Base-by-base conservation (phyloP, 352 stramenopile species). In the Phytophthora sansomeana region DNA sequence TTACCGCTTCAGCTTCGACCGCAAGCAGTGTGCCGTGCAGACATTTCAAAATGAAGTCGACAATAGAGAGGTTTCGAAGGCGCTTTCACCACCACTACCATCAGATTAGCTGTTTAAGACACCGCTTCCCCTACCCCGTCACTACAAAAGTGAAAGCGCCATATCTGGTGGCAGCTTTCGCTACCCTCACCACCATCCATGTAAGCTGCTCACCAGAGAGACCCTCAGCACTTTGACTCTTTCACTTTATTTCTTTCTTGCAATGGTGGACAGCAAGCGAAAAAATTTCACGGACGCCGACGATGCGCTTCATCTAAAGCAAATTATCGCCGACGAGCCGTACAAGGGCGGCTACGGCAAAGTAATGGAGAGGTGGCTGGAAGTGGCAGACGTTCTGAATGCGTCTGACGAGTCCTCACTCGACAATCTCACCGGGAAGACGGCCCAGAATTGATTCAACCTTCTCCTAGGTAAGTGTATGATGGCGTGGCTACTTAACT, bases 1-100 rank as follows among this genome's bases (percentile, higher is more conserved):
- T 36, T 64, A 26, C 24, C 46, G 48, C 36, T 52, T 61, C 42
- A 53, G n/a, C 41, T 61, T 61, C 19, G 41, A 61, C 5, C 42
- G 29, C 42, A 47, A 61, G 10, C 10, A 53, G 0, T 52, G 53
- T 24, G 29, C 41, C 35, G 33, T 61, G 42, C 42, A 61, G 28
- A 41, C 36, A 21, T 35, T 68, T 68, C 19, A 73, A 16, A 0
- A 41, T 60, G n/a, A 52, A 60, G 17, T 26, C 52, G 4, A n/a
- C 39, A 46, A 28, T 46, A 46, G 39, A 46, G 39, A 46, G 39
- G 39, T 46, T 46, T 46, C 16, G 39, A 46, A 24, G 17, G 39
- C 16, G 39, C 39, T 46, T 46, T 46, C 39, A 46, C 39, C 17
- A 46, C 10, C 39, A 46, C 39, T 46, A 46, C 39, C 39, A 28